Percentiles rank a stretch among this genome's conserved stretches.
These are phyloP conservation scores for Ophioceras dolichostomum DNA, from an alignment of 2,329 filamentous ascomycete genomes.

Conservation along the genomic window DNA sequence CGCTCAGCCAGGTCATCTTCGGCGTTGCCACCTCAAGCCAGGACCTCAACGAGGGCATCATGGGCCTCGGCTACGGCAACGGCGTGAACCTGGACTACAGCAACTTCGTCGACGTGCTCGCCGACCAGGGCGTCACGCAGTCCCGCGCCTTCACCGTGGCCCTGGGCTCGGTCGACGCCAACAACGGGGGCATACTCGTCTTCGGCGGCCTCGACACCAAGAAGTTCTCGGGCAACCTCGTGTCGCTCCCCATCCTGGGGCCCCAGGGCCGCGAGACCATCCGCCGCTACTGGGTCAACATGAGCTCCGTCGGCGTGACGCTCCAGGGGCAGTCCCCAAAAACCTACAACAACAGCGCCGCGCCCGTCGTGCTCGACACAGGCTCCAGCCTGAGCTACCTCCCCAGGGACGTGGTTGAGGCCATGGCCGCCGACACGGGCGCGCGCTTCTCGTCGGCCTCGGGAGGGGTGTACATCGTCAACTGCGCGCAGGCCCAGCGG, in stretches of 20 bases:
- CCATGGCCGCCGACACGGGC: constrained; percentile 29
- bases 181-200: constrained; percentile 12
- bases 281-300: constrained; percentile 21
- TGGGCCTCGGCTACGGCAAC: constrained; percentile 19
- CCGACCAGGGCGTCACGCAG: constrained; percentile 12
- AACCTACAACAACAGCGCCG: constrained; percentile 9
- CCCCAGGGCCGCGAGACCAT: constrained; percentile 11
- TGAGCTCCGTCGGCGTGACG: constrained; percentile 14
- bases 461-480: constrained; percentile 28
- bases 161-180: constrained; percentile 8
- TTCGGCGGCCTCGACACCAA: constrained; percentile 27
- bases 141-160: constrained; percentile 11
- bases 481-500: constrained; percentile 24
- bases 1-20: constrained; percentile 15
- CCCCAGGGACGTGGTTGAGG: constrained; percentile 26
- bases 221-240: constrained; percentile 31
- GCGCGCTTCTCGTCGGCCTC: constrained; percentile 20
- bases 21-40: constrained; percentile 15
- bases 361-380: constrained; percentile 30
- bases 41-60: constrained; percentile 17
- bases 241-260: constrained; percentile 27
- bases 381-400: constrained; percentile 38
- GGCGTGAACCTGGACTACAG: constrained; percentile 14
- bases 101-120: constrained; percentile 17
- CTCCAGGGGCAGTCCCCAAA: constrained; percentile 8